phyloP scores from a whole-genome alignment of 2,329 filamentous ascomycete species.

The Dactylellina haptotyla region DNA sequence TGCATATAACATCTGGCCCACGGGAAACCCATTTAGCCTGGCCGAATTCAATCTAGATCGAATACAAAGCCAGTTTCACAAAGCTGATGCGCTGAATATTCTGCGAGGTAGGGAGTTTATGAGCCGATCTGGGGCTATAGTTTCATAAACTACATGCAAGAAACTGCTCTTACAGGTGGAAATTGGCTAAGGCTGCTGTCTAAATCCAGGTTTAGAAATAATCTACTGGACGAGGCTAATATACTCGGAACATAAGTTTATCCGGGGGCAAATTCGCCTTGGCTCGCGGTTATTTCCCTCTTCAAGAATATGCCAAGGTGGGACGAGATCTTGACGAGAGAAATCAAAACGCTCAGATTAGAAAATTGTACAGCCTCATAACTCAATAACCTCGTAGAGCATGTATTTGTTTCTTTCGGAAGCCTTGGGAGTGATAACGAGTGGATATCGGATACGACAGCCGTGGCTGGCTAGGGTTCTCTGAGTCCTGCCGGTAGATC shows the following conservation, averaged over 20 bases:
- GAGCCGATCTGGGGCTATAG: neutral
- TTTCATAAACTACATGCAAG: constrained; percentile 18
- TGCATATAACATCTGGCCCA: constrained; percentile 17
- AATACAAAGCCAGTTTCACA: constrained; percentile 18
- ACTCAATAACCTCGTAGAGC: too few species aligned
- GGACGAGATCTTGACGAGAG: constrained; percentile 27
- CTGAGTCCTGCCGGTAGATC: neutral
- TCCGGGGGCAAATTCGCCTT: constrained; percentile 11
- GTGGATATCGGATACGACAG: neutral
- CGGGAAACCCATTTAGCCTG: constrained; percentile 28
- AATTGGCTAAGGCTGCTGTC: constrained; percentile 19
- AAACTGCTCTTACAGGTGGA: constrained; percentile 4
- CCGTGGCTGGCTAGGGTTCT: neutral
- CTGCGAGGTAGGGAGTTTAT: neutral
- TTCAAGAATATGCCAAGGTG: constrained; percentile 5
- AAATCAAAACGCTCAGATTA: too few species aligned
- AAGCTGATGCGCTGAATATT: constrained; percentile 3
- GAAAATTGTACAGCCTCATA: too few species aligned
- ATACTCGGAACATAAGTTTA: constrained; percentile 45
- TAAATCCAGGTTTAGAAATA: constrained; percentile 27
- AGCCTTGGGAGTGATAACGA: neutral
- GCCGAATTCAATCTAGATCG: constrained; percentile 5
- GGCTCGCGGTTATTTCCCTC: neutral
- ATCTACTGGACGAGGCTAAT: constrained; percentile 29
- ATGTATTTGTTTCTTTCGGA: too few species aligned